Evolutionary conservation across 352 stramenopile species (phyloP).

Genomic region (Phytopythium oedochilum): DNA sequence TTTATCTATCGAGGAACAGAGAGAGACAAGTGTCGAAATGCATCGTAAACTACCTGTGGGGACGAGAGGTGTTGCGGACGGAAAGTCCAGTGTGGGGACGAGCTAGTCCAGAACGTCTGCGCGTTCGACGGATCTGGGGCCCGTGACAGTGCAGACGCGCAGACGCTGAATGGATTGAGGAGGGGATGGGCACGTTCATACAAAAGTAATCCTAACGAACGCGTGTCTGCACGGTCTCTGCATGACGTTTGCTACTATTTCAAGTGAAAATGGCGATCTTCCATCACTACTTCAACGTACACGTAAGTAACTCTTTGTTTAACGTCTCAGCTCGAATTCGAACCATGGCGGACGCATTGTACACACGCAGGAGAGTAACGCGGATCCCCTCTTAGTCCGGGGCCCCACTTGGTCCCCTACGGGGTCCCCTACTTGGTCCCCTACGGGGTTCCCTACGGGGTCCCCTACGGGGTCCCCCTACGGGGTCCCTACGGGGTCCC

Average conservation of each 20-base stretch:
- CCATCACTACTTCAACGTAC: not conserved
- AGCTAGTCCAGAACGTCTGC: no score
- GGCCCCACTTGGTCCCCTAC: no score
- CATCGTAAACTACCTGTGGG: no score
- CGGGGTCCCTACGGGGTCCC: not conserved
- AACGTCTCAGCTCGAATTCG: not conserved
- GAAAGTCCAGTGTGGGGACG: no score
- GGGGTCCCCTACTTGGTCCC: no score
- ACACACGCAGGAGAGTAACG: not conserved
- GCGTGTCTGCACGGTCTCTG: not conserved
- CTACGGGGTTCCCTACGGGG: no score
- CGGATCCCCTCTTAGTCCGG: no score
- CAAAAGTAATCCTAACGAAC: not conserved
- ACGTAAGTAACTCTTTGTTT: not conserved
- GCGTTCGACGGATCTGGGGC: not conserved
- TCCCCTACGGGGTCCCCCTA: not conserved
- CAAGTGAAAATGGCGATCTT: not conserved
- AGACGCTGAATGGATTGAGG: no score
- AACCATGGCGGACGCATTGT: not conserved
- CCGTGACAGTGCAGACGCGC: not conserved
- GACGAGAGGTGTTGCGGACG: no score
- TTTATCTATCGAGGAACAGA: no score
- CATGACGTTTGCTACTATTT: not conserved
- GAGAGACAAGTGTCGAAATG: no score
- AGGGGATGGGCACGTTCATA: not conserved